Evolutionary conservation across 2,329 filamentous ascomycete species (phyloP), one percentile per base, ranked within the genome.

Genomic region (Colletotrichum lindemuthianum): DNA sequence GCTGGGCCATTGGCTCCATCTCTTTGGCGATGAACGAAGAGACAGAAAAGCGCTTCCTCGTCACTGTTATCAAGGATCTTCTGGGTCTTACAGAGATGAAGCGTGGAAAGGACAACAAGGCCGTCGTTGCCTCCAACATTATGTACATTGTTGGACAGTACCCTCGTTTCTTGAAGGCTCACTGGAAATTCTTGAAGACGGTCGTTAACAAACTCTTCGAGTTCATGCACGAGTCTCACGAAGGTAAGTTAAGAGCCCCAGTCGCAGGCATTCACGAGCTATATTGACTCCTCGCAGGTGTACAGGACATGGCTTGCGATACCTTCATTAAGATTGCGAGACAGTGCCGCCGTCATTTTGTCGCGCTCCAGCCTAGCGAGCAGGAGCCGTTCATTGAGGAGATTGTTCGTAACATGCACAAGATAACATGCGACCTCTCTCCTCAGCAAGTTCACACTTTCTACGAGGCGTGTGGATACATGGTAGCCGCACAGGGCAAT

Each of bases 71-170:
- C 72, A 99, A 99, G 81, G 96, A 99, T 73, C 88, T 99, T 8
- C 88, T 99, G 34, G 96, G 96, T 1, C 84, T 99, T 60, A 99
- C 96, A 0, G 96, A 99, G 78, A 97, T 97, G 94, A 99, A 99
- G 83, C 92, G 96, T 58, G 96, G 96, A 68, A 99, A 99, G 74
- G 96, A 99, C 82, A 99, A 99, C 86, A 99, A 99, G 78, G 96
- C 96, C 11, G 96, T 99, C 9, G 96, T 99, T 44, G 96, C 96
- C 68, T 97, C 93, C 81, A 99, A 99, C 81, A 99, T 99, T 74
- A 99, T 99, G 96, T 99, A 99, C 77, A 99, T 99, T 80, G 96
- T 99, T 67, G 96, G 96, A 64, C 96, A 99, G 76, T 99, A 99
- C 75, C 96, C 96, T 41, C 92, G 96, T 16, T 99, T 99, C 82